These are phyloP conservation scores for Claviceps digitariae DNA, from an alignment of 2,329 filamentous ascomycete genomes.

Conservation along the genomic window DNA sequence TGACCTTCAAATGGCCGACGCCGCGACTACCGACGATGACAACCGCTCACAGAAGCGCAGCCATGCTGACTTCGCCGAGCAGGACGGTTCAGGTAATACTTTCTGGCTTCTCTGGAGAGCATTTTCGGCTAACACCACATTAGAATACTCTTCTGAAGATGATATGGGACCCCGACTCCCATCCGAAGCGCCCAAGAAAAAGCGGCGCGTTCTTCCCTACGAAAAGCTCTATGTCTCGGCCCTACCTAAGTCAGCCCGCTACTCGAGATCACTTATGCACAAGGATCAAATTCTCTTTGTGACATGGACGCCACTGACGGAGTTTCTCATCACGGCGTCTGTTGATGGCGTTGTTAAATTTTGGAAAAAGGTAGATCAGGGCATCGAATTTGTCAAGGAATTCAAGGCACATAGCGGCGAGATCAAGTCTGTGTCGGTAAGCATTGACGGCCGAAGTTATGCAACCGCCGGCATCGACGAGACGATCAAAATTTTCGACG, in stretches of 20 bases:
- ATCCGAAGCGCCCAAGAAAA: slow-evolving; percentile 73
- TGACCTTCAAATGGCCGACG: slow-evolving; percentile 2
- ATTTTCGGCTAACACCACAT: slow-evolving; percentile 5
- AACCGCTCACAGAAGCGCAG: slow-evolving; percentile 31
- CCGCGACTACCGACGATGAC: slow-evolving; percentile 16
- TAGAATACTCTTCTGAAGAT: slow-evolving; percentile 67
- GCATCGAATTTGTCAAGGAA: slow-evolving; percentile 96
- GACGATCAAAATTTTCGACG: slow-evolving; percentile 68
- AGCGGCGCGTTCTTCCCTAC: slow-evolving; percentile 78
- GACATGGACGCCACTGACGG: slow-evolving; percentile 78
- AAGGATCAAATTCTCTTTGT: slow-evolving; percentile 84
- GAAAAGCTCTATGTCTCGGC: slow-evolving; percentile 92
- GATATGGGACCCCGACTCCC: slow-evolving; percentile 90
- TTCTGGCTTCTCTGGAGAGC: background rate
- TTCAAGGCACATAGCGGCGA: slow-evolving; percentile 83
- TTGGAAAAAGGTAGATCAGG: slow-evolving; percentile 89
- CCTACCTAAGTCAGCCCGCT: slow-evolving; percentile 65
- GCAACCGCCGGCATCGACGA: slow-evolving; percentile 73
- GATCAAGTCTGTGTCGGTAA: slow-evolving; percentile 71
- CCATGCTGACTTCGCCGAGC: slow-evolving; percentile 39
- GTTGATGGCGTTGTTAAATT: slow-evolving; percentile 96
- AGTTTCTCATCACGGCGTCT: slow-evolving; percentile 91
- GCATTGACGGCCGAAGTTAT: slow-evolving; percentile 83
- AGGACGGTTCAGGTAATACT: slow-evolving; percentile 27
- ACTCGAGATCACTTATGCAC: slow-evolving; percentile 97